These are phyloP conservation scores for Kitagawia praeruptora DNA, from an alignment of 129 eudicot species.

Conservation along the genomic window DNA sequence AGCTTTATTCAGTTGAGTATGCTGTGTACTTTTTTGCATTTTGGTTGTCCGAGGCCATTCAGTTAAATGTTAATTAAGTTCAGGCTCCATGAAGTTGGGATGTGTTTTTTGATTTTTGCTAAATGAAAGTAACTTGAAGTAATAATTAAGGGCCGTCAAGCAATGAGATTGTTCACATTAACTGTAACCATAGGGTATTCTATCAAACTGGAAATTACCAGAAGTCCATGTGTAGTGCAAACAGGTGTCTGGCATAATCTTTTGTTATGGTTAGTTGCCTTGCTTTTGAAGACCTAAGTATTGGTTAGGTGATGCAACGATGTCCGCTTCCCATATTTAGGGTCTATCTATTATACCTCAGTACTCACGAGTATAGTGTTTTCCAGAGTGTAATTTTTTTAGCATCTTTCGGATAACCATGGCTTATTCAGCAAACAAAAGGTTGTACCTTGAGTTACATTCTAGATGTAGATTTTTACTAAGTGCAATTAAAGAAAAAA, in stretches of 20 bases:
- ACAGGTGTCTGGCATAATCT: neutral
- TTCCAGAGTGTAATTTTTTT: neutral
- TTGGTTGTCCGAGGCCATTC: neutral
- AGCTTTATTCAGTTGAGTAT: conserved; percentile 1
- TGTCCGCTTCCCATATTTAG: neutral
- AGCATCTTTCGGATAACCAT: neutral
- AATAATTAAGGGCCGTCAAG: neutral
- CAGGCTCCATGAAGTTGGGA: too few relatives aligned
- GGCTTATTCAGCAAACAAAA: neutral
- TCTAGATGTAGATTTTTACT: neutral
- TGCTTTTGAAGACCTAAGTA: neutral
- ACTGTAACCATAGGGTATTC: neutral
- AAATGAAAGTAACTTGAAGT: neutral
- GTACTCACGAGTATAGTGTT: neutral
- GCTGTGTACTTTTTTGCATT: neutral
- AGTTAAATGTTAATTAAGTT: neutral
- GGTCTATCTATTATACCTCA: neutral
- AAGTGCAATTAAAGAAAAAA: neutral
- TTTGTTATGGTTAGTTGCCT: neutral
- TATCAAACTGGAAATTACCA: neutral
- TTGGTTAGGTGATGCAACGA: neutral
- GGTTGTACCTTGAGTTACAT: neutral
- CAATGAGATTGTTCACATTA: neutral
- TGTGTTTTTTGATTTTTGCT: neutral
- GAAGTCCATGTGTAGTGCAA: neutral